Conservation (phyloP, 1,284 basidiomycete genomes). For the Erythrobasidium hasegawianum region DNA sequence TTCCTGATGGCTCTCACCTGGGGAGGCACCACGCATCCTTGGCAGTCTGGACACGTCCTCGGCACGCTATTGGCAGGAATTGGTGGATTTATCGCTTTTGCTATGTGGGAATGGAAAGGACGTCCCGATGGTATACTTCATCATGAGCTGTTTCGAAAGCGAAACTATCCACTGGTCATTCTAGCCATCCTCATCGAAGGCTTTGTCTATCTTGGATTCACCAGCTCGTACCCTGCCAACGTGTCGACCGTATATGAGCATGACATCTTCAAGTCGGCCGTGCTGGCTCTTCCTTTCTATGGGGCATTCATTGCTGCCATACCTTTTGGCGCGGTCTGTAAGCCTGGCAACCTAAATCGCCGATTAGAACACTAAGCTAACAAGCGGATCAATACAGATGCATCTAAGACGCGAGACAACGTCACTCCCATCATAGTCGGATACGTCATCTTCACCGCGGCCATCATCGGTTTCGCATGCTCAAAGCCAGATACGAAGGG, state of each 20-base stretch:
- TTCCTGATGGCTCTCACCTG: conserved; percentile 70
- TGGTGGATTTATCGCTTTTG: conserved; percentile 6
- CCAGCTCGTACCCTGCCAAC: conserved; percentile 15
- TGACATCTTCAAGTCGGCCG: conserved; percentile 19
- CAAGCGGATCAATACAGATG: conserved; percentile 1
- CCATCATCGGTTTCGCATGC: conserved; percentile 13
- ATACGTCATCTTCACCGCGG: conserved; percentile 7
- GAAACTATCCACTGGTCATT: conserved; percentile 40
- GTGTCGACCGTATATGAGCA: conserved; percentile 27
- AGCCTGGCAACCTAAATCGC: too few species aligned
- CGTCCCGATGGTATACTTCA: conserved; percentile 38
- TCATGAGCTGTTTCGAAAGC: conserved; percentile 39
- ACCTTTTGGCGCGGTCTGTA: conserved; percentile 5
- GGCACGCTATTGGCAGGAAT: conserved; percentile 13
- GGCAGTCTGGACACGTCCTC: conserved; percentile 41
- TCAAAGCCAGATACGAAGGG: conserved; percentile 5
- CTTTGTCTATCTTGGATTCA: conserved; percentile 26
- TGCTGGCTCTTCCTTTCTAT: conserved; percentile 25
- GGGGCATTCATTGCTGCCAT: conserved; percentile 18
- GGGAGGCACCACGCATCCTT: conserved; percentile 52
- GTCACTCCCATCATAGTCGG: conserved; percentile 24
- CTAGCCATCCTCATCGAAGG: conserved; percentile 36
- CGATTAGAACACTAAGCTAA: too few species aligned
- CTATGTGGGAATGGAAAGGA: conserved; percentile 27
- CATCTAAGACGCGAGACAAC: conserved; percentile 15